Conservation (phyloP, 179 eudicot species). For the Silene coronaria region DNA sequence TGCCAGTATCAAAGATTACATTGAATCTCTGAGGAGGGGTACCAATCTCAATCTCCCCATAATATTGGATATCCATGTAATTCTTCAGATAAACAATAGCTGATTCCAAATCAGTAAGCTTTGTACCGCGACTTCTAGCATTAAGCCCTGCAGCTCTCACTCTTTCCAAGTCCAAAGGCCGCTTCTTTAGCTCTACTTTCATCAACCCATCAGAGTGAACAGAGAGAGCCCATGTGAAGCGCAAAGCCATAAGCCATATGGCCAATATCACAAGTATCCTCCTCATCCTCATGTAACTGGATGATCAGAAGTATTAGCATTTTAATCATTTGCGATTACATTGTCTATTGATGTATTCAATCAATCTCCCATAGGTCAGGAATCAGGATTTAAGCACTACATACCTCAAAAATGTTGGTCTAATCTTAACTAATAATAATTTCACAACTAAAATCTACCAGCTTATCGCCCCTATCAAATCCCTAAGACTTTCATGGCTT, state of each 20-base stretch:
- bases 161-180: constrained; percentile 25
- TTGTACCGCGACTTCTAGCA: background rate
- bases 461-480: no score
- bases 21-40: constrained; percentile 38
- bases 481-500: no score
- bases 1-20: constrained; percentile 40
- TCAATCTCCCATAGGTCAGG: no score
- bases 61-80: constrained; percentile 31
- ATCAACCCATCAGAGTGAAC: constrained; percentile 18
- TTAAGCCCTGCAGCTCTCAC: constrained; percentile 17
- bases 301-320: background rate
- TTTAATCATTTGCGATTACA: no score
- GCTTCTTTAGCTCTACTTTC: constrained; percentile 32
- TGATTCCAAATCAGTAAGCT: constrained; percentile 1
- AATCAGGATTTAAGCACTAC: no score
- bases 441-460: no score
- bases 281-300: constrained; percentile 19
- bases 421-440: no score
- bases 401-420: no score
- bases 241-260: constrained; percentile 23
- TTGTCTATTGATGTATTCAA: no score
- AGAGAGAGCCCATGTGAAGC: background rate
- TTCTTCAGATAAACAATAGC: constrained; percentile 31
- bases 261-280: constrained; percentile 17
- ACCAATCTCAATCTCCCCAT: constrained; percentile 41